Conservation (phyloP, 805 yeast genomes). For the Yarrowia keelungensis region DNA sequence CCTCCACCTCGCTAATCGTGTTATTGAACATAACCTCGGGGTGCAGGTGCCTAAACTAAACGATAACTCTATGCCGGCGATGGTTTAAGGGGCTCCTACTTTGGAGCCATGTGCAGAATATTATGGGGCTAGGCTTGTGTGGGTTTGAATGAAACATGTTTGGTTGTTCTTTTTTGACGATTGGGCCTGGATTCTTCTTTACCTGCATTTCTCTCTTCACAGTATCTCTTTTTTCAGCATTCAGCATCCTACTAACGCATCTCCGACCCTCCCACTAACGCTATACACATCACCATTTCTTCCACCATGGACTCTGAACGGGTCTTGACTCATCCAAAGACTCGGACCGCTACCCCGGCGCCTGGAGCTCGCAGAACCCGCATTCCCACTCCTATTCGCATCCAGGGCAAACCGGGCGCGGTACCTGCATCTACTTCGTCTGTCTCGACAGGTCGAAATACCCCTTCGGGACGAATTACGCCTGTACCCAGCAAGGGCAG, state of each 20-base stretch:
- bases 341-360: constrained; percentile 7
- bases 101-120: constrained; percentile 15
- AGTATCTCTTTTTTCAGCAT: no score
- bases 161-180: not conserved
- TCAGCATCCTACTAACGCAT: no score
- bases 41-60: constrained; percentile 26
- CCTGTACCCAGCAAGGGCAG: constrained; percentile 12
- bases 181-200: not conserved
- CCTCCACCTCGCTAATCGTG: constrained; percentile 13
- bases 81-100: constrained; percentile 28
- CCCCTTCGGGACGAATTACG: constrained; percentile 17
- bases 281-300: no score
- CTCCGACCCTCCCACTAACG: no score
- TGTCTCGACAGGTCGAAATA: not conserved
- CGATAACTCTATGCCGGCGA: not conserved
- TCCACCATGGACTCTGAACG: constrained; percentile 7
- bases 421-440: not conserved
- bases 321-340: not conserved
- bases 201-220: not conserved
- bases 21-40: not conserved
- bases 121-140: constrained; percentile 18
- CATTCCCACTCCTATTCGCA: constrained; percentile 10
- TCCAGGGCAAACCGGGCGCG: not conserved
- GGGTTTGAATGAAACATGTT: constrained; percentile 22
- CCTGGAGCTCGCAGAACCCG: constrained; percentile 19